Evolutionary conservation across 495 filamentous ascomycete species (phyloP).

Genomic region (Staphylotrichum longicolle): DNA sequence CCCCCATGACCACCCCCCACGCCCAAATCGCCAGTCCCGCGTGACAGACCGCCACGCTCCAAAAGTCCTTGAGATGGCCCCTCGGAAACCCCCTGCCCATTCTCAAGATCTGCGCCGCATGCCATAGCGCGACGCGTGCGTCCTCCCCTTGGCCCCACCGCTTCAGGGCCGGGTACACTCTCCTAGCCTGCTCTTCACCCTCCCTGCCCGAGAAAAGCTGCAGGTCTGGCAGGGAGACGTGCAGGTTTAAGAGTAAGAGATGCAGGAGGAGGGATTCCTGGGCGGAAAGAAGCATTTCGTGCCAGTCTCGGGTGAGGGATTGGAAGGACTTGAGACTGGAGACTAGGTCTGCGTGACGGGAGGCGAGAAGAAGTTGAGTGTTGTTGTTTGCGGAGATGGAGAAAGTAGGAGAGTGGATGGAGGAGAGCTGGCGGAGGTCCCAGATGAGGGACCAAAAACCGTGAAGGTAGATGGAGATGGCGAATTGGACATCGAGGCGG

Average conservation of each 20-base stretch:
- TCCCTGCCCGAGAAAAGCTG: slow-evolving; percentile 64
- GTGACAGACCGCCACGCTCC: slow-evolving; percentile 59
- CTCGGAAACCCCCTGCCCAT: slow-evolving; percentile 49
- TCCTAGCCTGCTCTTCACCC: slow-evolving; percentile 57
- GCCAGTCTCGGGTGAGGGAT: slow-evolving; percentile 23
- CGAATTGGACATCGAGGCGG: slow-evolving; percentile 50
- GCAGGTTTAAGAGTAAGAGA: slow-evolving; percentile 56
- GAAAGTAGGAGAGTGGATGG: slow-evolving; percentile 34
- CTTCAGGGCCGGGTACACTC: slow-evolving; percentile 51
- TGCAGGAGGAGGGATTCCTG: slow-evolving; percentile 52
- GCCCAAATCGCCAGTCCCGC: slow-evolving; percentile 61
- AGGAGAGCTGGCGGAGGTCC: slow-evolving; percentile 58
- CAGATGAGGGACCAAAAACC: slow-evolving; percentile 58
- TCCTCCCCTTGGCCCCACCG: slow-evolving; percentile 53
- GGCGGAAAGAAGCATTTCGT: slow-evolving; percentile 27
- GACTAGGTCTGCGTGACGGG: slow-evolving; percentile 53
- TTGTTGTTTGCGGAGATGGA: neutral
- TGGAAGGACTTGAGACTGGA: slow-evolving; percentile 35
- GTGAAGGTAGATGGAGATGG: slow-evolving; percentile 53
- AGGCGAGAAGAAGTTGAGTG: slow-evolving; percentile 47
- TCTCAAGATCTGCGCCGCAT: slow-evolving; percentile 60
- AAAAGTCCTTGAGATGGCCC: slow-evolving; percentile 55
- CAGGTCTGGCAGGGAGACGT: slow-evolving; percentile 62
- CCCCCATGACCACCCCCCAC: slow-evolving; percentile 50
- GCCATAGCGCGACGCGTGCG: slow-evolving; percentile 58